A percentile compares a stretch with the other conserved stretches of the same genome.
Conservation (phyloP, 1,139 yeast species). For the Yamadazyma jaroonii region DNA sequence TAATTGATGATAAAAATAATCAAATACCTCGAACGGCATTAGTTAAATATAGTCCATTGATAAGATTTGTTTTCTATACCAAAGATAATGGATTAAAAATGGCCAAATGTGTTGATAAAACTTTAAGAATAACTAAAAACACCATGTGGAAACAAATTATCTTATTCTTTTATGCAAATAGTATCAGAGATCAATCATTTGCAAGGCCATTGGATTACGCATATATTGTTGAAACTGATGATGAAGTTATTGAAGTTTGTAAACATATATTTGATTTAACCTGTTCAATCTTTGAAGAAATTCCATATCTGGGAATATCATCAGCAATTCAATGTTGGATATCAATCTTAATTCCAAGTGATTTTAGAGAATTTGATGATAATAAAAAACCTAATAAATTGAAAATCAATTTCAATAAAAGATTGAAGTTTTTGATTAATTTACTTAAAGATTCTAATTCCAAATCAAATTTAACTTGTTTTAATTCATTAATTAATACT, state of each 20-base stretch:
- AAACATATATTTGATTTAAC: conserved; percentile 35
- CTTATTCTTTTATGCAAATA: conserved; percentile 47
- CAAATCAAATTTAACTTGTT: conserved; percentile 38
- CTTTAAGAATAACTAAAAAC: conserved; percentile 43
- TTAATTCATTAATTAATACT: conserved; percentile 41
- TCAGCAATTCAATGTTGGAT: conserved; percentile 37
- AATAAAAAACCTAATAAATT: conserved; percentile 27
- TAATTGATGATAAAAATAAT: conserved; percentile 30
- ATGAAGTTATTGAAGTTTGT: conserved; percentile 24
- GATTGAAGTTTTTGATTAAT: conserved; percentile 32
- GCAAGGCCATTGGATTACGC: conserved; percentile 55
- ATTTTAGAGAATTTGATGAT: conserved; percentile 30
- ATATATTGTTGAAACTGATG: conserved; percentile 25
- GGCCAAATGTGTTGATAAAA: conserved; percentile 36
- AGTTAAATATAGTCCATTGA: conserved; percentile 46
- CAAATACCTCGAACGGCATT: conserved; percentile 43
- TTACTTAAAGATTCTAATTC: conserved; percentile 34
- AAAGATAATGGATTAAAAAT: conserved; percentile 33
- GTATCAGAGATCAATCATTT: conserved; percentile 53
- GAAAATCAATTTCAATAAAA: conserved; percentile 33
- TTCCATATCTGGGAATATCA: conserved; percentile 19
- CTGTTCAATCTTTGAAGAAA: conserved; percentile 30
- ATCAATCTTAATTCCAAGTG: conserved; percentile 33
- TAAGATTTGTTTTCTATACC: conserved; percentile 49
- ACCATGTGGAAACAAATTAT: conserved; percentile 55